Evolutionary conservation across 208 protist genomes (phyloP), one percentile per base, ranked within the genome.

Genomic region (Trypanosoma theileri): DNA sequence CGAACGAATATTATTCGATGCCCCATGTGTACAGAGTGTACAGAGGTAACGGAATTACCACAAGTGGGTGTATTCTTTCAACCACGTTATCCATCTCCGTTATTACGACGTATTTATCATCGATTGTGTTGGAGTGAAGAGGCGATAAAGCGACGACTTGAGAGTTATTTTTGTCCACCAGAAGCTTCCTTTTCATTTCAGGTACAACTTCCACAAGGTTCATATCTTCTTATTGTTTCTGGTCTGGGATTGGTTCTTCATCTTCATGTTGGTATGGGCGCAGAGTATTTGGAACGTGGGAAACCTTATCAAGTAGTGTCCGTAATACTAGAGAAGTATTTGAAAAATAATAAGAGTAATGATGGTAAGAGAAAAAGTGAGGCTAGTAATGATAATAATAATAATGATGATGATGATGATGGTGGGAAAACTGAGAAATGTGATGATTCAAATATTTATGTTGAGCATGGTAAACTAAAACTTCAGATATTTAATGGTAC

Each of bases 401-500:
- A 45, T 45, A 45, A 45, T 12, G 12, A 14, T 45, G 6, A 21
- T 61, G 17, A 19, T 17, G 16, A 56, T 16, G 46, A 57, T 1
- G 28, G 6, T 35, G 28, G 6, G 28, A 6, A 6, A 35, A 8
- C 28, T 1, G 16, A n/a, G 2, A 3, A 24, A 54, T 16, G 4
- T 17, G 16, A 62, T 16, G 35, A 57, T 4, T 53, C 67, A 7
- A 54, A 83, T 9, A 72, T 91, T 53, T 26, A 52, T 42, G 74
- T 85, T 11, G 78, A 85, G 42, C 86, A 92, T 66, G 89, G 89
- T 46, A 94, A 94, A 73, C 73, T 94, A 71, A 65, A 81, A 57
- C 82, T 92, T 24, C 74, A 82, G 31, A 61, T 92, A 19, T 92
- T 84, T 77, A 94, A 94, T 61, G 82, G 78, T 41, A 91, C 84